Evolutionary conservation across 2,329 filamentous ascomycete genomes (phyloP).

Genomic region (Fusarium sp.): DNA sequence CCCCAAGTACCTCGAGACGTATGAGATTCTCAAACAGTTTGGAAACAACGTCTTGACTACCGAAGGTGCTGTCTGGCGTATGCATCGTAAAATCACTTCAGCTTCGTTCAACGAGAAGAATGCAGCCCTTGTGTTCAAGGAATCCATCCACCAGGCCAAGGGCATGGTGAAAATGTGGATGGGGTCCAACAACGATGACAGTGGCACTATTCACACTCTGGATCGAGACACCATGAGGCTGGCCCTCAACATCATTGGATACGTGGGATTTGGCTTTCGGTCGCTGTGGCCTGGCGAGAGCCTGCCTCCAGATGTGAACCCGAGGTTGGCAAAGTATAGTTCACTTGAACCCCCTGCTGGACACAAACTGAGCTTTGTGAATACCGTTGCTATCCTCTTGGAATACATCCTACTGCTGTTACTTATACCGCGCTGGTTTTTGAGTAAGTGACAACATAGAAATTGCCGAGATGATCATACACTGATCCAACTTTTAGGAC

Average conservation of each 20-base stretch:
- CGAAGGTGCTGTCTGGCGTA: conserved; percentile 73
- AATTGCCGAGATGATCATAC: background rate
- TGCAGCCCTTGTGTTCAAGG: conserved; percentile 69
- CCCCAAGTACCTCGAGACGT: conserved; percentile 55
- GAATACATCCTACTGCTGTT: conserved; percentile 70
- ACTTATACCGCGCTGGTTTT: conserved; percentile 64
- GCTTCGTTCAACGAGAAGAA: conserved; percentile 81
- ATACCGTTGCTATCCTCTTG: conserved; percentile 67
- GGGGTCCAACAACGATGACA: conserved; percentile 40
- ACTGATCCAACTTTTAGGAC: conserved; percentile 42
- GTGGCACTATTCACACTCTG: conserved; percentile 60
- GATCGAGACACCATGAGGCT: conserved; percentile 71
- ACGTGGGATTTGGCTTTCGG: conserved; percentile 73
- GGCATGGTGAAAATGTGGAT: conserved; percentile 68
- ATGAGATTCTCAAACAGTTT: conserved; percentile 57
- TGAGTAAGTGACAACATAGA: conserved; percentile 51
- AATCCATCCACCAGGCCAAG: conserved; percentile 68
- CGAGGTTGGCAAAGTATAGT: conserved; percentile 58
- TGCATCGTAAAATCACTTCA: conserved; percentile 74
- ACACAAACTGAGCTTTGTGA: conserved; percentile 70
- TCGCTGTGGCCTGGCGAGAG: conserved; percentile 70
- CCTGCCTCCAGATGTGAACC: conserved; percentile 53
- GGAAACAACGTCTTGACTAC: conserved; percentile 75
- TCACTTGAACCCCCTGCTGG: conserved; percentile 57
- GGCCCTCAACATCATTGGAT: conserved; percentile 65